These are phyloP conservation scores for Collybia mongolica DNA, from an alignment of 768 basidiomycete genomes.

Conservation along the genomic window DNA sequence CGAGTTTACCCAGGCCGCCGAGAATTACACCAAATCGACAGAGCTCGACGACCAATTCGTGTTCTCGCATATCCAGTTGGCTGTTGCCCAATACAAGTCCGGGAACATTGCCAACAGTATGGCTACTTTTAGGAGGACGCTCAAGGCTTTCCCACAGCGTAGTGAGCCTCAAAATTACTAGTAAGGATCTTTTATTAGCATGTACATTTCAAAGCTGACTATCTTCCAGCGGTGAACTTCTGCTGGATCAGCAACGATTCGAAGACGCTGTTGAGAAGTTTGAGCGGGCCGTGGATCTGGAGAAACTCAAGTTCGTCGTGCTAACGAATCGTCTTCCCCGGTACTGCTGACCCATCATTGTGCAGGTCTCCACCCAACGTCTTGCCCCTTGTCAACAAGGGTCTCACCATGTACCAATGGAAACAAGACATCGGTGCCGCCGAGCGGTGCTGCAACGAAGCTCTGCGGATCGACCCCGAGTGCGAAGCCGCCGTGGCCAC, in stretches of 20 bases:
- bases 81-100: constrained; percentile 95
- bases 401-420: constrained; percentile 95
- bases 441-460: constrained; percentile 85
- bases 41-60: constrained; percentile 86
- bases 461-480: constrained; percentile 83
- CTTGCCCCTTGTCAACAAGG: constrained; percentile 94
- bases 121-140: constrained; percentile 85
- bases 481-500: constrained; percentile 98
- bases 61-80: constrained; percentile 96
- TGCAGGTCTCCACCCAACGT: constrained; percentile 66
- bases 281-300: constrained; percentile 86
- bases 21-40: constrained; percentile 90
- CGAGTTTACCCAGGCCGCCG: constrained; percentile 81
- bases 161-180: constrained; percentile 96
- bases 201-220: background rate
- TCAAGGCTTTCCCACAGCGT: constrained; percentile 80
- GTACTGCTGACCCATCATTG: background rate
- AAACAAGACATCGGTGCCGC: constrained; percentile 85
- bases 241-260: constrained; percentile 89
- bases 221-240: constrained; percentile 76
- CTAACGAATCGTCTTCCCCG: background rate
- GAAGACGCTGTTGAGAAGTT: constrained; percentile 90
- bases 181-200: constrained; percentile 42
- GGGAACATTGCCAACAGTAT: constrained; percentile 77
- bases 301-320: constrained; percentile 62